Evolutionary conservation across 768 basidiomycete species (phyloP), one percentile per base, ranked within the genome.

Genomic region (Ephemerocybe angulata): DNA sequence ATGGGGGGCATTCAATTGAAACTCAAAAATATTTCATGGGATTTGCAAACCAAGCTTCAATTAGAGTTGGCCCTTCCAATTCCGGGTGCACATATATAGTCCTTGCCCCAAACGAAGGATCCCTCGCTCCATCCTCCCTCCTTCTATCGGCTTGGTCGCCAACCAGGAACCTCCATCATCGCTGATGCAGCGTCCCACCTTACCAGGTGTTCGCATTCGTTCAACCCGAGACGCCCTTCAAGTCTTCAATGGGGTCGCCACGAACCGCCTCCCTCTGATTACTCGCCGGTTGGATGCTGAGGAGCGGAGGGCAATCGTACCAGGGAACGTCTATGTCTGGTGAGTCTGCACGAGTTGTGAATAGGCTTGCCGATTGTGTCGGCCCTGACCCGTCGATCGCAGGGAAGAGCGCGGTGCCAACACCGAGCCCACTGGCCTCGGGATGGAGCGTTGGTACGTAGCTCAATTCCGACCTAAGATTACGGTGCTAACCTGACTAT

Each of bases 321-420:
- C 90, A 0, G 90, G 90, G 24, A 88, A 88, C 60, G 87, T 91
- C 22, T 92, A 90, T 61, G 87, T 92, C 57, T 93, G 90, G 76
- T 76, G 19, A 17, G 48, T 24, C 7, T 46, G 4, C 25, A 35
- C 33, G 8, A n/a, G n/a, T 28, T 46, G 22, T 13, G 21, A 22
- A 28, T 24, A 24, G 21, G 7, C 12, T 22, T n/a, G 22, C 21
- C 43, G 38, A 41, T 41, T 17, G 38, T 41, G 21, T 41, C 28
- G 40, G 31, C 31, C 27, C 33, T 47, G 25, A 57, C 25, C 40
- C 46, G 5, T 3, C 3, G 24, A 15, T n/a, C 25, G 28, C 37
- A 78, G 76, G 90, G 90, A 93, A 66, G 90, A 93, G 61, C 86
- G 89, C 58, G 87, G 87, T 24, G 87, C 89, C 6, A 89, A 87